Evolutionary conservation across 495 filamentous ascomycete species (phyloP).

Genomic region (Friedmanniomyces endolithicus): DNA sequence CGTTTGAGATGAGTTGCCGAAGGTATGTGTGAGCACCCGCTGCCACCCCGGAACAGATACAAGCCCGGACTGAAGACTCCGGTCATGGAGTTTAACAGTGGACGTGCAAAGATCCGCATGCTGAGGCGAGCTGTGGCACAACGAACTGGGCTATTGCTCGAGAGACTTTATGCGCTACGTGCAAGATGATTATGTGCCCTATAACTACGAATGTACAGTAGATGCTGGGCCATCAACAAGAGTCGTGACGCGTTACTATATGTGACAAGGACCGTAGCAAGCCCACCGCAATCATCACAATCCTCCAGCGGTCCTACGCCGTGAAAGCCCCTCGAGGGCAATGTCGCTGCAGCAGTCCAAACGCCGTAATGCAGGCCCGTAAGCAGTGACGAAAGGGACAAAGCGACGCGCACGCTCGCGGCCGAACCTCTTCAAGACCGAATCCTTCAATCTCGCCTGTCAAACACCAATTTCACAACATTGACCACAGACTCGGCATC

Average conservation of each 20-base stretch:
- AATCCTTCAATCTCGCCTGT: not conserved
- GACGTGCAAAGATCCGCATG: not conserved
- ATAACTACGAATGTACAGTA: not conserved
- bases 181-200: not conserved
- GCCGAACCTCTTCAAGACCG: no score
- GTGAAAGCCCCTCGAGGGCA: no score
- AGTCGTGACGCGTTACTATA: not conserved
- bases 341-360: not conserved
- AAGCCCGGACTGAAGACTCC: not conserved
- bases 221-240: not conserved
- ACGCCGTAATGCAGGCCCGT: not conserved
- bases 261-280: not conserved
- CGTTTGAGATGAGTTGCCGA: not conserved
- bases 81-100: not conserved
- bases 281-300: not conserved
- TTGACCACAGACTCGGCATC: not conserved
- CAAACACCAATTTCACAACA: conserved; percentile 2
- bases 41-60: no score
- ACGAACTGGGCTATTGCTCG: not conserved
- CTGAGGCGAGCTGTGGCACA: not conserved
- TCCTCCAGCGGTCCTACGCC: not conserved
- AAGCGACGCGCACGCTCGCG: not conserved
- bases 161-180: not conserved
- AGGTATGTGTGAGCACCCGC: no score
- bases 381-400: not conserved